Percentiles rank a stretch among this genome's conserved stretches.
phyloP scores from a whole-genome alignment of 2,329 filamentous ascomycete species.

The Samsoniella hepiali region DNA sequence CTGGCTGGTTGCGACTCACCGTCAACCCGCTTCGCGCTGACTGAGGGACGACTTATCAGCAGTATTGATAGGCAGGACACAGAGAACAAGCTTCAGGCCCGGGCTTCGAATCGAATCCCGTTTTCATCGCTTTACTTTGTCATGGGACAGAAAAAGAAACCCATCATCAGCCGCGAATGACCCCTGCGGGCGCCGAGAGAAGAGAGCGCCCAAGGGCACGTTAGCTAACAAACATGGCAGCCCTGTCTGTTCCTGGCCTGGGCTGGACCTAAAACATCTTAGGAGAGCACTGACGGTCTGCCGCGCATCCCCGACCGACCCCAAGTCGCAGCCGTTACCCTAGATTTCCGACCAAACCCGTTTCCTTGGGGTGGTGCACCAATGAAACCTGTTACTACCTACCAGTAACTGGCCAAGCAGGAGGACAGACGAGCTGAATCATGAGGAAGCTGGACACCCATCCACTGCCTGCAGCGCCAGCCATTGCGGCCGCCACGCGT shows the following conservation, averaged over 20 bases:
- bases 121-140: neutral
- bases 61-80: neutral
- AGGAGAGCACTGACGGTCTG: constrained; percentile 3
- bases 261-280: constrained; percentile 10
- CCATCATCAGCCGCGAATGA: constrained; percentile 1
- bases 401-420: neutral
- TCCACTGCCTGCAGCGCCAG: neutral
- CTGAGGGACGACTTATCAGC: neutral
- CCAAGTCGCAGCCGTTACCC: constrained; percentile 15
- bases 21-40: constrained; percentile 9
- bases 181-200: neutral
- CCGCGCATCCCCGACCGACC: constrained; percentile 16
- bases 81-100: neutral
- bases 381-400: neutral
- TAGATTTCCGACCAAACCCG: constrained; percentile 16
- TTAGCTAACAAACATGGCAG: constrained; percentile 14
- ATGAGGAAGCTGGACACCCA: neutral
- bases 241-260: constrained; percentile 12
- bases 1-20: constrained; percentile 3
- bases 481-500: neutral
- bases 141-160: constrained; percentile 1
- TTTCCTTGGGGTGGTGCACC: constrained; percentile 2
- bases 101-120: constrained; percentile 7
- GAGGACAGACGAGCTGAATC: constrained; percentile 1
- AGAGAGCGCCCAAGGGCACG: neutral